Conservation (phyloP, 768 basidiomycete species). For the Pleurotus ostreatus region DNA sequence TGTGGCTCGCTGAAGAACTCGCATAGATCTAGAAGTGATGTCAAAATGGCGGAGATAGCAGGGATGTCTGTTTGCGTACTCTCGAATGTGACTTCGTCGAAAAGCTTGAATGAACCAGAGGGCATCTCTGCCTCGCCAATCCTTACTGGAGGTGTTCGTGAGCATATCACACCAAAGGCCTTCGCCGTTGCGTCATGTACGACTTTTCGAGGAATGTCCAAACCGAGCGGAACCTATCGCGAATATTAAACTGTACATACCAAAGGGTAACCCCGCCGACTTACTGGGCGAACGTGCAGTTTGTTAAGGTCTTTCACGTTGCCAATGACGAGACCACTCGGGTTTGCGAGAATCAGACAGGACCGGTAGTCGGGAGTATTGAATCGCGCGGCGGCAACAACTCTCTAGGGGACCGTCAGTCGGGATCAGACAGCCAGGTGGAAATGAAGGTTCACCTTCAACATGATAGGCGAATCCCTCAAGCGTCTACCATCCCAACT, state of each 20-base stretch:
- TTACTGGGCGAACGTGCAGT: conserved; percentile 76
- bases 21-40: conserved; percentile 32
- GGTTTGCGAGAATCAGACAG: conserved; percentile 57
- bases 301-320: conserved; percentile 65
- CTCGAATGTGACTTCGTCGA: conserved; percentile 62
- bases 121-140: conserved; percentile 44
- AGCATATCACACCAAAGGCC: conserved; percentile 65
- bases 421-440: not conserved
- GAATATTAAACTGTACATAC: not conserved
- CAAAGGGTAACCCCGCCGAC: conserved; percentile 13
- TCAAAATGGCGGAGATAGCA: not conserved
- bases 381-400: conserved; percentile 47
- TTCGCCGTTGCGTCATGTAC: conserved; percentile 50
- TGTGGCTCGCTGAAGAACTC: conserved; percentile 43
- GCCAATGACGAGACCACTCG: conserved; percentile 59
- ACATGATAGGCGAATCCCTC: conserved; percentile 63
- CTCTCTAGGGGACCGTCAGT: conserved; percentile 31
- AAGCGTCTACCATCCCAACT: conserved; percentile 64
- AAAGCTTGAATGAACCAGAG: conserved; percentile 57
- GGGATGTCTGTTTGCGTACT: conserved; percentile 35
- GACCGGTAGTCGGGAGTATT: conserved; percentile 43
- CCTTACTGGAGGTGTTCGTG: conserved; percentile 47
- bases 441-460: conserved; percentile 43
- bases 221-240: conserved; percentile 62
- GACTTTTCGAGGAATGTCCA: conserved; percentile 68